A percentile compares a stretch with the other conserved stretches of the same genome.
Evolutionary conservation across 768 basidiomycete species (phyloP).

Genomic region (Nidularia sp.): DNA sequence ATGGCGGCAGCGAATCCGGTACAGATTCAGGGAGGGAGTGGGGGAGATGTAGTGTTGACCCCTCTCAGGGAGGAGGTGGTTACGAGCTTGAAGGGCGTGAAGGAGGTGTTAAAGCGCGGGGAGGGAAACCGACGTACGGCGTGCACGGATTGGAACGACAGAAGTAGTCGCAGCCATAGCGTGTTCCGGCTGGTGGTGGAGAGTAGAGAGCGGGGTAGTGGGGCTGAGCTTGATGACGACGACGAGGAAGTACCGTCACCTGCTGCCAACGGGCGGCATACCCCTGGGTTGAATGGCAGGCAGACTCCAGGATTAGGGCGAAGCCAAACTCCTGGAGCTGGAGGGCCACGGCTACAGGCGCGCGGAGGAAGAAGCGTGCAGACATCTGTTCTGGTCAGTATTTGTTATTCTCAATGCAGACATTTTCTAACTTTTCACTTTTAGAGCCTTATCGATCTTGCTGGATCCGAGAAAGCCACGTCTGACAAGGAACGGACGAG

Average conservation of each 20-base stretch:
- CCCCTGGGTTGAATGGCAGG: slow-evolving; percentile 41
- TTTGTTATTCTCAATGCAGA: not conserved
- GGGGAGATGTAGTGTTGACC: slow-evolving; percentile 56
- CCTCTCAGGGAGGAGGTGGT: slow-evolving; percentile 91
- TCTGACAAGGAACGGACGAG: slow-evolving; percentile 93
- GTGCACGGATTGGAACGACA: slow-evolving; percentile 98
- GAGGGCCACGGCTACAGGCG: slow-evolving; percentile 66
- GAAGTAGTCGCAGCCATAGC: slow-evolving; percentile 91
- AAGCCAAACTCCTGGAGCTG: slow-evolving; percentile 35
- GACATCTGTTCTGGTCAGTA: slow-evolving; percentile 65
- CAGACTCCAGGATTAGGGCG: slow-evolving; percentile 45
- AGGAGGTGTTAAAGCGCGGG: slow-evolving; percentile 80
- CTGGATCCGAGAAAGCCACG: slow-evolving; percentile 95
- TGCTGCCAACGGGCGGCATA: slow-evolving; percentile 26
- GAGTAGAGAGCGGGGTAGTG: slow-evolving; percentile 61
- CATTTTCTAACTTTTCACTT: slow-evolving; percentile 1
- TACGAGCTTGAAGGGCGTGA: slow-evolving; percentile 82
- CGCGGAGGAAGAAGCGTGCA: slow-evolving; percentile 78
- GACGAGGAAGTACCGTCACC: slow-evolving; percentile 30
- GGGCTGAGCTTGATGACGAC: slow-evolving; percentile 29
- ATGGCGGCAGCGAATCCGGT: slow-evolving; percentile 55
- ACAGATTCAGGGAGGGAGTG: slow-evolving; percentile 67
- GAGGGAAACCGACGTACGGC: slow-evolving; percentile 88
- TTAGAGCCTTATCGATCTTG: slow-evolving; percentile 91
- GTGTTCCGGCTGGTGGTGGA: slow-evolving; percentile 93